Percentiles rank a stretch among this genome's conserved stretches.
phyloP scores from a whole-genome alignment of 768 basidiomycete species.

The Galerina sulciceps region DNA sequence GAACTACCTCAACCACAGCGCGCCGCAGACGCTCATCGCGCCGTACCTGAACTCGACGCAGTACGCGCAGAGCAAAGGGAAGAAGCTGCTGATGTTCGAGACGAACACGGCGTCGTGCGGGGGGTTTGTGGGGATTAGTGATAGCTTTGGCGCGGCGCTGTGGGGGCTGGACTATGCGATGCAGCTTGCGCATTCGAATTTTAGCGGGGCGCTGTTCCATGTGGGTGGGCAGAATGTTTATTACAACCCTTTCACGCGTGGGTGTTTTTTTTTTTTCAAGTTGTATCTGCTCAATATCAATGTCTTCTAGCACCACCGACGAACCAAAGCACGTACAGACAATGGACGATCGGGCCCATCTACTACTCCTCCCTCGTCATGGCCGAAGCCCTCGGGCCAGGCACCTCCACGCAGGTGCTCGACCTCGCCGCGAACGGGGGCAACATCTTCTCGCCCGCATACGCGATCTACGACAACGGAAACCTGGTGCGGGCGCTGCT shows the following conservation, averaged over 20 bases:
- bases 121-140: constrained; percentile 65
- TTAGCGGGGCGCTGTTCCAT: constrained; percentile 53
- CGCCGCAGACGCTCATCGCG: constrained; percentile 52
- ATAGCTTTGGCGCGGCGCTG: constrained; percentile 65
- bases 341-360: constrained; percentile 79
- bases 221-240: constrained; percentile 67
- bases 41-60: constrained; percentile 57
- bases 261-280: constrained; percentile 25
- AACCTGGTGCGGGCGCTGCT: constrained; percentile 62
- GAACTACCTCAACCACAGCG: constrained; percentile 62
- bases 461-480: constrained; percentile 76
- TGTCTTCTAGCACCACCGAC: constrained; percentile 47
- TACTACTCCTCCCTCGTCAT: constrained; percentile 76
- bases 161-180: constrained; percentile 68
- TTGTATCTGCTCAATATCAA: neutral
- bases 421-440: constrained; percentile 61
- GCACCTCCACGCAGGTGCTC: constrained; percentile 65
- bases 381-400: constrained; percentile 69
- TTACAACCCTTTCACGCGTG: constrained; percentile 57
- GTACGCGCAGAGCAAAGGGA: constrained; percentile 46
- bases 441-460: constrained; percentile 64
- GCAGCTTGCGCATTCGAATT: constrained; percentile 61
- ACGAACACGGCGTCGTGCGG: constrained; percentile 74
- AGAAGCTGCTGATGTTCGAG: constrained; percentile 69
- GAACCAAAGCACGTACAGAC: constrained; percentile 58